A percentile compares a stretch with the other conserved stretches of the same genome.
Conservation (phyloP, 305 asterid genomes). For the Fraxinus albicans region DNA sequence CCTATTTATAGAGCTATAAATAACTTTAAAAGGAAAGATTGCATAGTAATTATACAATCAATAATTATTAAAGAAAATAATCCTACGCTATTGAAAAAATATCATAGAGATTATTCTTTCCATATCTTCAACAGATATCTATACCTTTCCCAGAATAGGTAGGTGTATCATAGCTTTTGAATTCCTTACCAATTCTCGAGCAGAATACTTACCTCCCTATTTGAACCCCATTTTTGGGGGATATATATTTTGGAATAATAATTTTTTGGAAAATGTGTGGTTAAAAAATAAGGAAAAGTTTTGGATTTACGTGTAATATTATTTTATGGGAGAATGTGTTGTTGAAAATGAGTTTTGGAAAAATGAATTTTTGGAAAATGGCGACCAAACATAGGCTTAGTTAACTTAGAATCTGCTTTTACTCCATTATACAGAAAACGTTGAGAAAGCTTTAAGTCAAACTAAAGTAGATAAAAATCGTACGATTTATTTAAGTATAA, state of each 20-base stretch:
- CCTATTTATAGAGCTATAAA: too few species aligned
- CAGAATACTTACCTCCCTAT: not conserved
- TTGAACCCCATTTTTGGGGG: not conserved
- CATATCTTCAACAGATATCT: not conserved
- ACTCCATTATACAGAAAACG: not conserved
- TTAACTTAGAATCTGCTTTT: not conserved
- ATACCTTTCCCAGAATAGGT: not conserved
- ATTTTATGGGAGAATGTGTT: not conserved
- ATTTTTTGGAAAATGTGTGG: not conserved
- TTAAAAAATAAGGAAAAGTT: too few species aligned
- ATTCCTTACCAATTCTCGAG: not conserved
- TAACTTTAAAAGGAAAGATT: too few species aligned
- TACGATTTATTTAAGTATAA: not conserved
- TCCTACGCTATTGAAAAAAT: too few species aligned
- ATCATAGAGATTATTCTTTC: too few species aligned
- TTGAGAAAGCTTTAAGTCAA: not conserved
- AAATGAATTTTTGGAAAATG: not conserved
- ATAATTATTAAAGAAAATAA: too few species aligned
- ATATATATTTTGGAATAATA: not conserved
- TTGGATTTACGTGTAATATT: not conserved
- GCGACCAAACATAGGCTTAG: not conserved
- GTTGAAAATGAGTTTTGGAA: not conserved
- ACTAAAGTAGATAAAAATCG: not conserved
- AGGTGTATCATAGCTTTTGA: not conserved
- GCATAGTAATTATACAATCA: too few species aligned